Evolutionary conservation across 176 grass and related monocot genomes (phyloP).

Genomic region (Eleusine indica): DNA sequence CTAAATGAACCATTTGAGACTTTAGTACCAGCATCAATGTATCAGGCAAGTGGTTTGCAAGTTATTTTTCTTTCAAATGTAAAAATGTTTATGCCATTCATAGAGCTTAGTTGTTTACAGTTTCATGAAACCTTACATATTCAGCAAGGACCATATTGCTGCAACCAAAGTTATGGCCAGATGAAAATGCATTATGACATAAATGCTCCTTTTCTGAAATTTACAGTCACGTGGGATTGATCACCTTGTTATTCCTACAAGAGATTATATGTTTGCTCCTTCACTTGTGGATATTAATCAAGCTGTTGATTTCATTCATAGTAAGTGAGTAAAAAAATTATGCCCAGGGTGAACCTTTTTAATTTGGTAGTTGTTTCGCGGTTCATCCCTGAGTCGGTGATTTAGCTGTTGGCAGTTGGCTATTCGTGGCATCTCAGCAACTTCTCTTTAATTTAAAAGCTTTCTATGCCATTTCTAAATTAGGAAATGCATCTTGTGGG

Average conservation of each 20-base stretch:
- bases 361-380: neutral
- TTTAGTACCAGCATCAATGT: conserved; percentile 72
- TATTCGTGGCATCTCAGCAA: neutral
- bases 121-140: neutral
- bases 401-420: neutral
- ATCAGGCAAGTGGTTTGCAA: conserved; percentile 55
- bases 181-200: conserved; percentile 15
- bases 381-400: neutral
- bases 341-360: neutral
- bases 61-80: neutral
- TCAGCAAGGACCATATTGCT: conserved; percentile 14
- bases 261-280: conserved; percentile 96
- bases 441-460: neutral
- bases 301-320: conserved; percentile 93
- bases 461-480: neutral
- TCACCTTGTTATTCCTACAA: conserved; percentile 92
- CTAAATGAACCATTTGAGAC: conserved; percentile 94
- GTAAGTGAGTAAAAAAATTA: conserved; percentile 53
- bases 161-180: conserved; percentile 3
- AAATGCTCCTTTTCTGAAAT: conserved; percentile 38
- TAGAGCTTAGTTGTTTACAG: neutral
- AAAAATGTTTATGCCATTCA: neutral
- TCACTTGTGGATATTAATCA: conserved; percentile 72
- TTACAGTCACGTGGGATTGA: conserved; percentile 75
- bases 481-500: conserved; percentile 71